Base-by-base conservation (phyloP, 176 grass and related monocot species). In the Rhynchospora breviuscula region DNA sequence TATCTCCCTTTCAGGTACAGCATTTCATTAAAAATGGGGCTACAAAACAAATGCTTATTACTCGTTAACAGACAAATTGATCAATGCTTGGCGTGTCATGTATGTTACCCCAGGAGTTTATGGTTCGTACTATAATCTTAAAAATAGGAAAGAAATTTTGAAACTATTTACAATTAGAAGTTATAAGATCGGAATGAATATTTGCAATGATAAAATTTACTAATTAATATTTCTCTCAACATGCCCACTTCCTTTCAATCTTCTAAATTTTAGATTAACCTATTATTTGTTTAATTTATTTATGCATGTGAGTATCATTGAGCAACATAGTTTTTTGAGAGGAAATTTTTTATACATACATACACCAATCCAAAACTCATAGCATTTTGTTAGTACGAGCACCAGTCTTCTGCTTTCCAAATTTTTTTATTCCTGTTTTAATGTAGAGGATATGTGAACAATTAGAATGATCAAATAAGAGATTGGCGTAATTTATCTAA, bases 11-110 rank as follows among this genome's bases (percentile, higher is more conserved):
- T 1, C 47, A 26, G 70, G 22, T 75, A 75, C 71, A 75, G 22
- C 71, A 47, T n/a, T 75, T 21, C 71, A 75, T 26, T 75, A 52
- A 75, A 74, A 51, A 75, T 75, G 46, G 47, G 70, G 21, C 40
- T 52, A 51, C 49, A 25, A 25, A 29, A 52, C 47, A 53, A 23
- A 53, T 52, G 6, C 7, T 68, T 43, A 33, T 14, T 33, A 6
- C 13, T 67, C 23, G 12, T 67, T 35, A 69, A 69, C 35, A 67
- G 13, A 43, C 15, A 10, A 69, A 40, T 3, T 15, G 13, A 29
- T 77, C 7, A 25, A 33, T 57, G 49, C 73, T 78, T 78, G 51
- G 51, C 25, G 73, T 56, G 48, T 73, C 69, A 49, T 54, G 6
- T 33, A 56, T 56, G 73, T 23, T 13, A 1, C 69, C n/a, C 45